phyloP scores from a whole-genome alignment of 2,329 filamentous ascomycete species.

The Cryphonectria naterciae region DNA sequence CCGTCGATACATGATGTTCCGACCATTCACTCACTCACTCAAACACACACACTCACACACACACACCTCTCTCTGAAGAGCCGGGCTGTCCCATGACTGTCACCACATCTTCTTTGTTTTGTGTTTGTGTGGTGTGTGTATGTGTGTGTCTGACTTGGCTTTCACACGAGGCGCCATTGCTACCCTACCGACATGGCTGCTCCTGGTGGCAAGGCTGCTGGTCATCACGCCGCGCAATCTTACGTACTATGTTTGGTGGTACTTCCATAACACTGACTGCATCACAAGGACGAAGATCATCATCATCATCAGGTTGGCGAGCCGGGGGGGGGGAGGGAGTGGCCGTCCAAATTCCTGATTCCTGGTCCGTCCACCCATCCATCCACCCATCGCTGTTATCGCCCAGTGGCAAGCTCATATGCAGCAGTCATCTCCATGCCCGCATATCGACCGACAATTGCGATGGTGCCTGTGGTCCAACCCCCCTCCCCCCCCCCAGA shows the following conservation, averaged over 20 bases:
- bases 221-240: not conserved
- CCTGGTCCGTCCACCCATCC: too few relatives aligned
- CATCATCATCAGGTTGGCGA: too few relatives aligned
- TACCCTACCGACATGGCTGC: constrained; percentile 26
- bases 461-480: not conserved
- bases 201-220: constrained; percentile 21
- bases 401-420: not conserved
- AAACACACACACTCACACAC: not conserved
- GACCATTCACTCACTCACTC: not conserved
- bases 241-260: not conserved
- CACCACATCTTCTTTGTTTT: not conserved
- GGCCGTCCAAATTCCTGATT: too few relatives aligned
- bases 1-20: not conserved
- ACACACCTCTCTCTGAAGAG: not conserved
- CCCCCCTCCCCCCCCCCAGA: too few relatives aligned
- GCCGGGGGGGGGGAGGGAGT: too few relatives aligned
- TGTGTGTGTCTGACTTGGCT: not conserved
- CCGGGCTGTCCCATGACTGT: constrained; percentile 13
- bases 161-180: constrained; percentile 12
- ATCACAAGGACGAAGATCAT: too few relatives aligned
- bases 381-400: too few relatives aligned
- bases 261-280: too few relatives aligned
- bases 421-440: not conserved
- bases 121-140: too few relatives aligned
- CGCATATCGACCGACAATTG: not conserved